Conservation (phyloP, 2,329 filamentous ascomycete species). For the Colletotrichum paranaense region DNA sequence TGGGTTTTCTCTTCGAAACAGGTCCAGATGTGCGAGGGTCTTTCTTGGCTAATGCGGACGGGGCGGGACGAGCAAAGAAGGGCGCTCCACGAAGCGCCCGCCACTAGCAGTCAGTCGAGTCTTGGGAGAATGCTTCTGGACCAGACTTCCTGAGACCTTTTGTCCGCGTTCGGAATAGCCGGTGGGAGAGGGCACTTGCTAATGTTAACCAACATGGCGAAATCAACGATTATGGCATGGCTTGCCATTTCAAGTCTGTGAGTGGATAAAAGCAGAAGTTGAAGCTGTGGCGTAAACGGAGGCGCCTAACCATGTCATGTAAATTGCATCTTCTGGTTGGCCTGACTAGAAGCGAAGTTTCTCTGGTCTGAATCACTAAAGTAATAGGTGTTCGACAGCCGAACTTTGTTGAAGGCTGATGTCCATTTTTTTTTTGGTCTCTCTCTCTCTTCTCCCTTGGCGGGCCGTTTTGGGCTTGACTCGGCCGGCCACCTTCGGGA, state of each 20-base stretch:
- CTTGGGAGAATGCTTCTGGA: constrained; percentile 20
- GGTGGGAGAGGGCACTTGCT: not conserved
- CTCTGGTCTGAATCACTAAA: not conserved
- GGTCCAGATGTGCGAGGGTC: not conserved
- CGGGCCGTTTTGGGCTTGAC: constrained; percentile 27
- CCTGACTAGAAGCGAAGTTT: constrained; percentile 28
- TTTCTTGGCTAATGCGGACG: not conserved
- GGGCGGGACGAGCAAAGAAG: constrained; percentile 1
- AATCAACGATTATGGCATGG: constrained; percentile 24
- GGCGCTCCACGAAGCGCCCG: constrained; percentile 3
- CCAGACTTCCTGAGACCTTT: constrained; percentile 12
- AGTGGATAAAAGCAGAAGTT: not conserved
- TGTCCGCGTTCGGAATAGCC: constrained; percentile 14
- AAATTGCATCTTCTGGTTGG: constrained; percentile 18
- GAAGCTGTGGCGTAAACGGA: constrained; percentile 9
- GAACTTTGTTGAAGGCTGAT: constrained; percentile 35
- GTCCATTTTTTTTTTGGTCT: constrained; percentile 5
- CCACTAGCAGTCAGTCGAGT: not conserved
- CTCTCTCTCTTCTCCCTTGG: constrained; percentile 12
- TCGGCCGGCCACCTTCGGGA: not conserved
- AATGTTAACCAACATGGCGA: constrained; percentile 14
- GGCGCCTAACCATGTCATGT: constrained; percentile 16
- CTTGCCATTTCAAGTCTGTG: not conserved
- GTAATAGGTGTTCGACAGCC: constrained; percentile 20
- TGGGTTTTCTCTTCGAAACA: not conserved